phyloP scores from a whole-genome alignment of 352 stramenopile genomes.

The Globisporangium alternatum region DNA sequence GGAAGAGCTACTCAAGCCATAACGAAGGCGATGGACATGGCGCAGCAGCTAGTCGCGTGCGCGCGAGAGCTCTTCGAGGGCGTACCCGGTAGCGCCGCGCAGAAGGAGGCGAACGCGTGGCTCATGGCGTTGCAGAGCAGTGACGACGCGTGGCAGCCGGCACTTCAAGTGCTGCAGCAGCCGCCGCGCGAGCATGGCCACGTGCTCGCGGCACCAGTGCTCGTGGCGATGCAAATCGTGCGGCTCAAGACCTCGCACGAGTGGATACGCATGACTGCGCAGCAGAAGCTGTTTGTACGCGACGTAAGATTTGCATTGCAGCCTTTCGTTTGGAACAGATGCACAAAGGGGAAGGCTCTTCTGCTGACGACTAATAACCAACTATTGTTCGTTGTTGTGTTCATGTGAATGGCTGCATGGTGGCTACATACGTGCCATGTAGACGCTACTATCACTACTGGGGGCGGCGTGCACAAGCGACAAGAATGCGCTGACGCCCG shows the following conservation, averaged over 20 bases:
- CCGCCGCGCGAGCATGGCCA: conserved; percentile 21
- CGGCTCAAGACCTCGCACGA: conserved; percentile 58
- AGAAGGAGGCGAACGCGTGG: conserved; percentile 63
- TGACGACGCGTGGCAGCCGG: conserved; percentile 52
- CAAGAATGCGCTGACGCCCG: conserved; percentile 18
- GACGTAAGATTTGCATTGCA: conserved; percentile 27
- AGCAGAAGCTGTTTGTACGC: conserved; percentile 40
- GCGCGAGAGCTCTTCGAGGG: conserved; percentile 69
- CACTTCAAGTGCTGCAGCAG: conserved; percentile 51
- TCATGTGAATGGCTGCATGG: conserved; percentile 3
- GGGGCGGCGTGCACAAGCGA: conserved; percentile 27
- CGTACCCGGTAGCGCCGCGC: conserved; percentile 42
- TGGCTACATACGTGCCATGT: neutral
- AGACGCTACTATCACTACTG: conserved; percentile 52
- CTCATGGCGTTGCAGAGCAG: conserved; percentile 62
- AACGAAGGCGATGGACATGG: conserved; percentile 24
- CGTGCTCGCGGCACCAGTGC: conserved; percentile 28
- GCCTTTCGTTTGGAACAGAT: neutral
- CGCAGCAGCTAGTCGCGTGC: conserved; percentile 51
- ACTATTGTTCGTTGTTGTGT: neutral
- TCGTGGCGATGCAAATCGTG: conserved; percentile 72
- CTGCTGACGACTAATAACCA: neutral
- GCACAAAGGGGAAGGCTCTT: neutral
- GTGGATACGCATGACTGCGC: conserved; percentile 33
- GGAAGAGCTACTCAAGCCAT: neutral